Percentiles rank a stretch among this genome's conserved stretches.
Conservation (phyloP, 1,284 basidiomycete genomes). For the Neolentinus lepideus region DNA sequence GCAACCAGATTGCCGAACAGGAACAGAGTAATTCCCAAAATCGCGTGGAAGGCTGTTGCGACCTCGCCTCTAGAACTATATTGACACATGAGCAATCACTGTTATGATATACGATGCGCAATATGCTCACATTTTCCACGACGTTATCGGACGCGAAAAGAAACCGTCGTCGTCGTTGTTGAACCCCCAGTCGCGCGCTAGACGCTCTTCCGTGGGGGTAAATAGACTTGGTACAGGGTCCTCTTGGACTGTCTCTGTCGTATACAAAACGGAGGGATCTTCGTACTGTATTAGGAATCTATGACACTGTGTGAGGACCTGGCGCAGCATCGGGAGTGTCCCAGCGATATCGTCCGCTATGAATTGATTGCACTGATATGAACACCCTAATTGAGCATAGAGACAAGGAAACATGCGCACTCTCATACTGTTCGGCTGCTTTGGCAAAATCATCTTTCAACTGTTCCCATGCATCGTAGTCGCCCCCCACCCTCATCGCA, state of each 20-base stretch:
- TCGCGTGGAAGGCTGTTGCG: conserved; percentile 55
- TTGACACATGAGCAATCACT: not conserved
- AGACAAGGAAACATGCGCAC: conserved; percentile 26
- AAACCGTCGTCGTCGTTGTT: conserved; percentile 13
- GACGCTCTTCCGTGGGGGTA: conserved; percentile 23
- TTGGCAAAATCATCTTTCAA: conserved; percentile 53
- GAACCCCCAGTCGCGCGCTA: conserved; percentile 21
- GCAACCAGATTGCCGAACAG: conserved; percentile 52
- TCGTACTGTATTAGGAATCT: conserved; percentile 44
- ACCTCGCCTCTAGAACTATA: conserved; percentile 28
- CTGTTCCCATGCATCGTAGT: conserved; percentile 55
- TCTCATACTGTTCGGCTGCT: conserved; percentile 50
- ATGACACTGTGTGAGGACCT: conserved; percentile 60
- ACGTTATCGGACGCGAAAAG: not conserved
- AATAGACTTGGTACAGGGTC: conserved; percentile 15
- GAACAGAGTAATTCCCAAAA: conserved; percentile 55
- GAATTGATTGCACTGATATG: not conserved
- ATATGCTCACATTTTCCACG: not conserved
- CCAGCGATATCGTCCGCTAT: conserved; percentile 39
- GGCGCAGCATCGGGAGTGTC: conserved; percentile 47
- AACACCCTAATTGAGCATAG: not conserved
- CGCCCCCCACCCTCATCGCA: conserved; percentile 15
- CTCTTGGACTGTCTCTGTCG: conserved; percentile 10
- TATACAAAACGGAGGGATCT: conserved; percentile 47
- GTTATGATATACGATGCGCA: not conserved